Evolutionary conservation across 768 basidiomycete genomes (phyloP), one percentile per base, ranked within the genome.

Genomic region (Tulasnella sp.): DNA sequence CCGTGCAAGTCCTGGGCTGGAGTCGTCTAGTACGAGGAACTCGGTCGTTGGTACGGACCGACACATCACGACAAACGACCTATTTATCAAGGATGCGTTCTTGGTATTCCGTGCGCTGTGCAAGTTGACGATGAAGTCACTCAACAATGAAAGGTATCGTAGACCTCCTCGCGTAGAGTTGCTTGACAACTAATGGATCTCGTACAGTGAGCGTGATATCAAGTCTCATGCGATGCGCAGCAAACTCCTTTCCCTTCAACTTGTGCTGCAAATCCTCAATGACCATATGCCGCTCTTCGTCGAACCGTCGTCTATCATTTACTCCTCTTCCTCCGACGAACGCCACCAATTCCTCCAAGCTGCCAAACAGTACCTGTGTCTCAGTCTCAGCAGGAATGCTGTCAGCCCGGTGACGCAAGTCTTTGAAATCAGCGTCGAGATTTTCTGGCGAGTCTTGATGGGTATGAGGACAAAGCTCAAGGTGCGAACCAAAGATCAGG

Each of bases 151-250:
- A 70, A 94, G 89, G 93, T 92, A 45, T 49, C 79, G 8, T 15
- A 17, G 29, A 21, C 1, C 9, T 6, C n/a, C 4, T 21, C 29
- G 17, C 52, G 32, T 11, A 21, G 14, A 31, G 19, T 25, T 58
- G 17, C 27, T 29, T 46, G 49, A 41, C 36, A 21, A 35, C n/a
- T 36, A 5, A 1, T 35, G 46, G 6, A 7, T 17, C 41, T 12
- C 4, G 46, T 58, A 17, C 62, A 93, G 93, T 64, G 96, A 98
- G 69, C 83, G 86, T n/a, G 96, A 98, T 68, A 73, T 88, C 48
- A 92, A 86, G 65, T 96, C 94, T 7, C 92, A 96, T 64, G 87
- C 90, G 6, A 97, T 98, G 92, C 83, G 96, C 19, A 94, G 91
- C 17, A 98, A 98, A 67, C 72, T 97, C 32, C 77, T 99, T 21